Evolutionary conservation across 139 green algal genomes (phyloP).

Genomic region (Haematococcus lacustris): DNA sequence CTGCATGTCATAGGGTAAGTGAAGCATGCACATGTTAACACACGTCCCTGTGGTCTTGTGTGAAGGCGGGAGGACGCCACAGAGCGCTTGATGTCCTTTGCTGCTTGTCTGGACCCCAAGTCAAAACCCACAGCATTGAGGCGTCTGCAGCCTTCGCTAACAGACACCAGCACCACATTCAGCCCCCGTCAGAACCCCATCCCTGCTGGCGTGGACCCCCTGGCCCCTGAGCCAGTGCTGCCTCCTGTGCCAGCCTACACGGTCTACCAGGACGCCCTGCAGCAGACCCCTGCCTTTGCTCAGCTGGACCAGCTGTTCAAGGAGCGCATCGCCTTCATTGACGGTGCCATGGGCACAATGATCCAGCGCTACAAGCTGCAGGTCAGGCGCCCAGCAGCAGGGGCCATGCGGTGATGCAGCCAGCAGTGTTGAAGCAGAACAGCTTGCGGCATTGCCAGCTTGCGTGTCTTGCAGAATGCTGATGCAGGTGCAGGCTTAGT

Average conservation of each 20-base stretch:
- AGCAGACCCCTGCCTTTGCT: constrained; percentile 17
- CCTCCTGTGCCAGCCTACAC: constrained; percentile 50
- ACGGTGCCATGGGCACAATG: constrained; percentile 95
- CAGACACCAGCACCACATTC: constrained; percentile 23
- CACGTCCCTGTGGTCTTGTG: too few relatives aligned
- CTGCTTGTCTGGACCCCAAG: constrained; percentile 24
- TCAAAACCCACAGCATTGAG: constrained; percentile 17
- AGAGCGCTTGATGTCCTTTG: constrained; percentile 75
- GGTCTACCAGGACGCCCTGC: neutral
- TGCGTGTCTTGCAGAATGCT: too few relatives aligned
- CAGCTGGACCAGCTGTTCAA: constrained; percentile 69
- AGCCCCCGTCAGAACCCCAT: constrained; percentile 46
- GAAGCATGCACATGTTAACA: too few relatives aligned
- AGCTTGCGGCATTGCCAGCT: too few relatives aligned
- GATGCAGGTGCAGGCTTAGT: too few relatives aligned
- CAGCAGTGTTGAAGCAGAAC: too few relatives aligned
- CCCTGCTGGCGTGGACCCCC: constrained; percentile 30
- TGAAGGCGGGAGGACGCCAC: constrained; percentile 49
- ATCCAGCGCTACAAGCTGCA: constrained; percentile 81
- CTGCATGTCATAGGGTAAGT: too few relatives aligned
- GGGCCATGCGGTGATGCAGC: too few relatives aligned
- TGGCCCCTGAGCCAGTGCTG: constrained; percentile 33
- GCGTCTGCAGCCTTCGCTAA: constrained; percentile 18
- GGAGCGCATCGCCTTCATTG: constrained; percentile 91
- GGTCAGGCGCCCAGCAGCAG: too few relatives aligned